Evolutionary conservation across 495 filamentous ascomycete species (phyloP).

Genomic region (Hypoxylon cercidicola): DNA sequence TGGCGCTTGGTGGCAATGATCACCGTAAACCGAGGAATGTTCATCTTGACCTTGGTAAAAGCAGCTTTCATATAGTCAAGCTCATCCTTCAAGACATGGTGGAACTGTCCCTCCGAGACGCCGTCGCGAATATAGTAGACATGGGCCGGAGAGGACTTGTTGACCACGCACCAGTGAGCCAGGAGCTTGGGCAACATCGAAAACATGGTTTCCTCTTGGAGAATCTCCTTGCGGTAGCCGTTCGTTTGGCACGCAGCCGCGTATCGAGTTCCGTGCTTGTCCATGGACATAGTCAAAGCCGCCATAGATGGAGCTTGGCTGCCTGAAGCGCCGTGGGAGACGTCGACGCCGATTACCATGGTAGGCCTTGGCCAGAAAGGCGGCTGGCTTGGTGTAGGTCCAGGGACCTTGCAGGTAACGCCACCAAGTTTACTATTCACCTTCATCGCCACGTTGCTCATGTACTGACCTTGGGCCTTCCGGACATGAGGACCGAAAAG

Average conservation of each 20-base stretch:
- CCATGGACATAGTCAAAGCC: constrained; percentile 84
- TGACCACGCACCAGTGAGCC: constrained; percentile 68
- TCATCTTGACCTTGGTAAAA: constrained; percentile 53
- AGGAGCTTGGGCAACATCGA: constrained; percentile 70
- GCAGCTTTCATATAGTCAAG: constrained; percentile 71
- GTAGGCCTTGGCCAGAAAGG: constrained; percentile 63
- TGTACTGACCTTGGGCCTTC: constrained; percentile 76
- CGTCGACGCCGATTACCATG: constrained; percentile 87
- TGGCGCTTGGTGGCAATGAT: constrained; percentile 91
- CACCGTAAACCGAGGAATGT: constrained; percentile 69
- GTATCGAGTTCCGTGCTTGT: constrained; percentile 74
- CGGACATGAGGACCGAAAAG: constrained; percentile 70
- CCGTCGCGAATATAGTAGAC: constrained; percentile 96
- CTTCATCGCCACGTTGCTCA: constrained; percentile 92
- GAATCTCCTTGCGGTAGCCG: constrained; percentile 78
- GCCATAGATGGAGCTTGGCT: constrained; percentile 73
- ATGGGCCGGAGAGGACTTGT: constrained; percentile 65
- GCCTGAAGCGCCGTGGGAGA: constrained; percentile 82
- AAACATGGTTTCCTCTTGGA: constrained; percentile 70
- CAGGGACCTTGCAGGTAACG: constrained; percentile 59
- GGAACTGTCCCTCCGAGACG: constrained; percentile 86
- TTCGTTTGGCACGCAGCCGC: constrained; percentile 81
- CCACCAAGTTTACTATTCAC: constrained; percentile 97
- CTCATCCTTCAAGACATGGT: constrained; percentile 79
- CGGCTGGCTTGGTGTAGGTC: constrained; percentile 25